phyloP scores from a whole-genome alignment of 495 filamentous ascomycete genomes.

The Gamarada debralockiae region DNA sequence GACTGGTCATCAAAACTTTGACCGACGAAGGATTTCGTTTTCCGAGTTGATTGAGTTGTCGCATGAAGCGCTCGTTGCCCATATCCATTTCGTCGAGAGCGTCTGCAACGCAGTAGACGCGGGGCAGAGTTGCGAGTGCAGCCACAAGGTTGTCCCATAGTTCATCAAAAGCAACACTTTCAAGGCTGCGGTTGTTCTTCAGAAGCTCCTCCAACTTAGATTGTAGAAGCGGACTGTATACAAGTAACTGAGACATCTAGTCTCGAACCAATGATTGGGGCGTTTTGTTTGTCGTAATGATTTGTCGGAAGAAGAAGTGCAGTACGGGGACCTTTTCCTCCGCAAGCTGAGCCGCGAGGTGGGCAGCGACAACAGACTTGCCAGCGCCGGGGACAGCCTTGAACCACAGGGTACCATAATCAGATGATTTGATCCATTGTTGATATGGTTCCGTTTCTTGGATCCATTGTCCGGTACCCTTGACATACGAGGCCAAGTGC shows the following conservation, averaged over 20 bases:
- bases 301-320: slow-evolving; percentile 54
- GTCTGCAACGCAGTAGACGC: slow-evolving; percentile 42
- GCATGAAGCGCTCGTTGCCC: slow-evolving; percentile 1
- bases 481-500: slow-evolving; percentile 35
- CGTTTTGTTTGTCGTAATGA: slow-evolving; percentile 44
- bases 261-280: slow-evolving; percentile 38
- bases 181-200: slow-evolving; percentile 19
- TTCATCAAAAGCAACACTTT: background rate
- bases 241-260: slow-evolving; percentile 40
- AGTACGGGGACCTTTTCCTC: slow-evolving; percentile 35
- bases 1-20: slow-evolving; percentile 12
- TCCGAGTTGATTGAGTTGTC: background rate
- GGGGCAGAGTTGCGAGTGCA: slow-evolving; percentile 27
- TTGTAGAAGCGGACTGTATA: slow-evolving; percentile 37
- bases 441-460: slow-evolving; percentile 29
- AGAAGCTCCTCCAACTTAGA: slow-evolving; percentile 23
- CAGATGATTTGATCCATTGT: slow-evolving; percentile 34
- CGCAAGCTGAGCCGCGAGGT: slow-evolving; percentile 27
- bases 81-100: slow-evolving; percentile 43
- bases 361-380: slow-evolving; percentile 47
- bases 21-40: background rate
- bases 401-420: slow-evolving; percentile 42
- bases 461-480: slow-evolving; percentile 45
- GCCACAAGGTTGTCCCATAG: slow-evolving; percentile 21
- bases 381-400: slow-evolving; percentile 48